phyloP scores from a whole-genome alignment of 2,329 filamentous ascomycete genomes.

The Xylariaceae sp. region DNA sequence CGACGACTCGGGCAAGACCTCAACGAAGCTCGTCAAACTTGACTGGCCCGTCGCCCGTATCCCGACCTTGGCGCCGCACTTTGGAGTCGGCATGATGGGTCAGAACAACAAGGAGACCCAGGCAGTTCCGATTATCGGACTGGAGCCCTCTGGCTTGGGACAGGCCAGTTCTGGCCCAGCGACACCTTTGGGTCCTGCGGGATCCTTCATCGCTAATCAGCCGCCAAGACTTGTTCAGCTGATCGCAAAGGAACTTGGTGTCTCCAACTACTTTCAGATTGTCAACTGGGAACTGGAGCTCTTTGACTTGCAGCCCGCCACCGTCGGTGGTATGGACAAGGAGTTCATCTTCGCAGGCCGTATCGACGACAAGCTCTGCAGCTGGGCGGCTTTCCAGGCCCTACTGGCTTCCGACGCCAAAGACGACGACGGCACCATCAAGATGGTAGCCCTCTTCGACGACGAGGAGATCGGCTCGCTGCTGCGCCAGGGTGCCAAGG shows the following conservation, averaged over 20 bases:
- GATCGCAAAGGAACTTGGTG: conserved; percentile 73
- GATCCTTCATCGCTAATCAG: conserved; percentile 77
- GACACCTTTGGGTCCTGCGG: conserved; percentile 53
- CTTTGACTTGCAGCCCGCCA: conserved; percentile 83
- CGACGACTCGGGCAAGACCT: conserved; percentile 72
- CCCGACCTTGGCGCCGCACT: conserved; percentile 89
- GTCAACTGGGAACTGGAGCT: conserved; percentile 97
- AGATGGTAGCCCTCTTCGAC: conserved; percentile 91
- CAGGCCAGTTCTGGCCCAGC: conserved; percentile 28
- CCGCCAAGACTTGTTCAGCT: conserved; percentile 79
- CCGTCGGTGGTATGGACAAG: conserved; percentile 77
- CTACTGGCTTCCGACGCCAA: conserved; percentile 64
- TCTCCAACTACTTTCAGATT: conserved; percentile 69
- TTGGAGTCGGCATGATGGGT: conserved; percentile 70
- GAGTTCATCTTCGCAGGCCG: conserved; percentile 94
- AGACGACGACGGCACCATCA: conserved; percentile 65
- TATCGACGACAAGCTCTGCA: conserved; percentile 97
- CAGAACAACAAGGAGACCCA: conserved; percentile 81
- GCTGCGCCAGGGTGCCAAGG: conserved; percentile 81
- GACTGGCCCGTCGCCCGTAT: conserved; percentile 93
- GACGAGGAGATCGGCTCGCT: conserved; percentile 94
- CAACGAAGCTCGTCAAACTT: conserved; percentile 79
- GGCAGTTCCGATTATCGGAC: conserved; percentile 87
- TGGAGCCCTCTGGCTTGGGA: conserved; percentile 65
- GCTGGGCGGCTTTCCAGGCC: conserved; percentile 82